Evolutionary conservation across 768 basidiomycete species (phyloP).

Genomic region (Hericium coralloides): DNA sequence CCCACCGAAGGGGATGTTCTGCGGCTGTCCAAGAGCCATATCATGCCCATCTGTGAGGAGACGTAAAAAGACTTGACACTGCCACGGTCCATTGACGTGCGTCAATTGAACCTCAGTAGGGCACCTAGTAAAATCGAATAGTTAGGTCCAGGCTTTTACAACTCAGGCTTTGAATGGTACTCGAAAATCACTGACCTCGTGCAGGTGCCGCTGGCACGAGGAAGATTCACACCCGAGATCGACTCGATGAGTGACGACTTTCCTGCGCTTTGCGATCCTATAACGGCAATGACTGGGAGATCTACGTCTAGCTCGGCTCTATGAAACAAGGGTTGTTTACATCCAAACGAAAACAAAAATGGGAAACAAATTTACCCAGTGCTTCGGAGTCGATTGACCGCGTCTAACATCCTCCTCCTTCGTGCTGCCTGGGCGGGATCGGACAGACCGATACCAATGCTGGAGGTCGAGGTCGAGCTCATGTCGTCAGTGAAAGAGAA

Average conservation of each 20-base stretch:
- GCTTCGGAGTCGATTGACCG: slow-evolving; percentile 49
- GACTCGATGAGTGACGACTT: slow-evolving; percentile 74
- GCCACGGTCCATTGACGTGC: slow-evolving; percentile 22
- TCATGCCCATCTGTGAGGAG: slow-evolving; percentile 19
- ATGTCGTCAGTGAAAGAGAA: too few relatives aligned
- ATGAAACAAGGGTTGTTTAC: neutral
- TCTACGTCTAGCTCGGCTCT: slow-evolving; percentile 67
- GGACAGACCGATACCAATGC: slow-evolving; percentile 37
- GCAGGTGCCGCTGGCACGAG: slow-evolving; percentile 66
- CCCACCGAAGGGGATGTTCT: slow-evolving; percentile 17
- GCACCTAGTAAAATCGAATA: slow-evolving; percentile 16
- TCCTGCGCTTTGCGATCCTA: slow-evolving; percentile 66
- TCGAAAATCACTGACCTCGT: slow-evolving; percentile 41
- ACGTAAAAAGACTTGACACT: slow-evolving; percentile 24
- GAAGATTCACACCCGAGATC: slow-evolving; percentile 64
- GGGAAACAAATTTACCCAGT: slow-evolving; percentile 39
- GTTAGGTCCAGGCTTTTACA: neutral
- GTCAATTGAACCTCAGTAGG: slow-evolving; percentile 29
- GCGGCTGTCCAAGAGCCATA: slow-evolving; percentile 24
- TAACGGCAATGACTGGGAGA: slow-evolving; percentile 64
- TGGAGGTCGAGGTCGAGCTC: too few relatives aligned
- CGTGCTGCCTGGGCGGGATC: slow-evolving; percentile 32
- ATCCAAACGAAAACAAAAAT: slow-evolving; percentile 2
- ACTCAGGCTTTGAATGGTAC: neutral
- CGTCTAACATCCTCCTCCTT: slow-evolving; percentile 45